Evolutionary conservation across 179 eudicot species (phyloP), one percentile per base, ranked within the genome.

Genomic region (Camellia oleifera): DNA sequence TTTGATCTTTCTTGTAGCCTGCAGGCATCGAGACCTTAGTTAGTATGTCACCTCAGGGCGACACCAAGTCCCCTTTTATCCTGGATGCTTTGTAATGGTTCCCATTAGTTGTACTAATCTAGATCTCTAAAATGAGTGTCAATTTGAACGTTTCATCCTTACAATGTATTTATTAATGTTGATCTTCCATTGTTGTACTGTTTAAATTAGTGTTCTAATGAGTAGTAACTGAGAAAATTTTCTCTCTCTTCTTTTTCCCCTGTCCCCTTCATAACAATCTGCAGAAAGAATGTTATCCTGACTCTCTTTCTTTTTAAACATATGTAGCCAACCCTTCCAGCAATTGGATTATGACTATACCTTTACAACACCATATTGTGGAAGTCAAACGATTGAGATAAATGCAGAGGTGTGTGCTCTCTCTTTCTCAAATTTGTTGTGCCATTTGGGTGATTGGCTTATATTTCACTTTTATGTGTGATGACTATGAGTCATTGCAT

Each of bases 321-420:
- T 12, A 52, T 88, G 91, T 90, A 94, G 98, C 87, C 86, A 94
- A 83, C 94, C 97, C 50, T 87, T 87, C 79, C 89, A 92, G 87
- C 86, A 95, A 79, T 88, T 95, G 81, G 97, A 94, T 80, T 95
- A 95, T 85, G 99, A 95, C 84, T 95, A 95, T 83, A 95, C 99
- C 73, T 94, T 96, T 87, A 96, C 98, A 26, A 94, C 99, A 54
- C 99, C 98, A 65, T 96, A 92, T 81, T 82, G 87, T 88, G 98
- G 98, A 78, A 94, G 96, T 84, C 92, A 87, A 88, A 80, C 77
- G 80, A 75, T 86, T 77, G 95, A 94, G 80, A 78, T 69, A 78
- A 82, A 69, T 80, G 50, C 78, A 57, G 84, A 89, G 96, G 94
- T 94, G 76, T 79, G 85, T 74, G 72, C 67, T 85, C 53, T 58